Conservation (phyloP, 805 yeast species). For the Cyberlindnera amylophila region DNA sequence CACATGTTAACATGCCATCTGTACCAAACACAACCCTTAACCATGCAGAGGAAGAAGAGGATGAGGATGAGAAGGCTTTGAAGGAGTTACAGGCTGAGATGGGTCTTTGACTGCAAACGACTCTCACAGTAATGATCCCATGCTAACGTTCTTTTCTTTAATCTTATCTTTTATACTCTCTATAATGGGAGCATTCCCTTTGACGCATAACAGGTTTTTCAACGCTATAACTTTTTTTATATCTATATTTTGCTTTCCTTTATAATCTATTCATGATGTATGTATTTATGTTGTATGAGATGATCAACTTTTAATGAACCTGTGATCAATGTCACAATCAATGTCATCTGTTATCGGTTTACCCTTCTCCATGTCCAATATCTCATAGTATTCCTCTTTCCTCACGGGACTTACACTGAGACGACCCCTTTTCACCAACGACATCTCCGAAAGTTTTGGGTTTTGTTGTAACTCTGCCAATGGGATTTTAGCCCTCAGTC, state of each 20-base stretch:
- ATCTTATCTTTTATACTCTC: too few relatives aligned
- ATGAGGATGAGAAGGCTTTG: slow-evolving; percentile 81
- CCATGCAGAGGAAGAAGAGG: slow-evolving; percentile 42
- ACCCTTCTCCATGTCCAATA: slow-evolving; percentile 34
- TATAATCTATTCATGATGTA: too few relatives aligned
- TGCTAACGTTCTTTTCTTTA: too few relatives aligned
- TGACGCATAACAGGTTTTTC: too few relatives aligned
- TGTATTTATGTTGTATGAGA: too few relatives aligned
- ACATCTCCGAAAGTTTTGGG: slow-evolving; percentile 36
- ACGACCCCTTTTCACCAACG: slow-evolving; percentile 45
- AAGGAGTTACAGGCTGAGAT: slow-evolving; percentile 80
- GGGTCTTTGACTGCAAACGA: slow-evolving; percentile 46
- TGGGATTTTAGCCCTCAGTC: slow-evolving; percentile 40
- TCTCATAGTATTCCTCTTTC: slow-evolving; percentile 36
- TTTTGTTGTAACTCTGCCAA: slow-evolving; percentile 37
- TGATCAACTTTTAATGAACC: slow-evolving; percentile 11
- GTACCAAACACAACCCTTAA: slow-evolving; percentile 37
- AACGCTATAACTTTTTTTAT: too few relatives aligned
- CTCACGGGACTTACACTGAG: slow-evolving; percentile 51
- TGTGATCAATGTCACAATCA: slow-evolving; percentile 30
- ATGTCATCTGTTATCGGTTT: slow-evolving; percentile 29
- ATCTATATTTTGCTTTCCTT: too few relatives aligned
- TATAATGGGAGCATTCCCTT: too few relatives aligned
- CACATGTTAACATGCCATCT: slow-evolving; percentile 40
- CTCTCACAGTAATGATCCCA: too few relatives aligned